phyloP scores from a whole-genome alignment of 805 yeast species.

The Wickerhamiella allomyrinae region DNA sequence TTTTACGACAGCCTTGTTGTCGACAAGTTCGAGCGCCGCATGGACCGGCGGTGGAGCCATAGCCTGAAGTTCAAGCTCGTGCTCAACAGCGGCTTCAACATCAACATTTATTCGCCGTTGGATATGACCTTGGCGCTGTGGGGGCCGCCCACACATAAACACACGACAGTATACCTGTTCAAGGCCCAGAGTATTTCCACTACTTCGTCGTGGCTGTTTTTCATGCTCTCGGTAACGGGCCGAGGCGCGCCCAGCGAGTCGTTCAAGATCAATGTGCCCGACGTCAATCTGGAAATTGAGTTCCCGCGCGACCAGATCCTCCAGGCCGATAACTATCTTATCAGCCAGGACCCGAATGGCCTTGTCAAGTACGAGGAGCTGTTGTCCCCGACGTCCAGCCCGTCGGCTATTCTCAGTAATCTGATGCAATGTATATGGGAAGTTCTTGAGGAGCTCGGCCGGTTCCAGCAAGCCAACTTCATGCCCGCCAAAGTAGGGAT shows the following conservation, averaged over 20 bases:
- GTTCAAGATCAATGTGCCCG: constrained; percentile 5
- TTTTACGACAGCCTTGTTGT: constrained; percentile 38
- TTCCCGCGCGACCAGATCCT: neutral
- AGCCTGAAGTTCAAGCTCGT: constrained; percentile 17
- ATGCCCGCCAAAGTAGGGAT: constrained; percentile 29
- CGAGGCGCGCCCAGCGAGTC: neutral
- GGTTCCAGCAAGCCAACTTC: neutral
- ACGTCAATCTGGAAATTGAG: constrained; percentile 3
- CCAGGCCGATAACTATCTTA: neutral
- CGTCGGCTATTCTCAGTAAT: constrained; percentile 4
- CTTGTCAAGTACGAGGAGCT: constrained; percentile 9
- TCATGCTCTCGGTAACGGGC: constrained; percentile 1
- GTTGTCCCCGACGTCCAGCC: constrained; percentile 6
- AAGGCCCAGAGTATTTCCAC: constrained; percentile 1
- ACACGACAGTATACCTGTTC: constrained; percentile 3
- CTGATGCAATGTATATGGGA: constrained; percentile 7
- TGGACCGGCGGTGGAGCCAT: constrained; percentile 13
- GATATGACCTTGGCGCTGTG: constrained; percentile 58
- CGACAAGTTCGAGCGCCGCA: constrained; percentile 13
- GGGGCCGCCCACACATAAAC: constrained; percentile 8
- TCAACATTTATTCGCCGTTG: constrained; percentile 45
- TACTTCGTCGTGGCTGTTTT: constrained; percentile 7
- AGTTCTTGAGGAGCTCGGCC: neutral
- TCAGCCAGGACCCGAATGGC: neutral
- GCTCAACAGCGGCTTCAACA: constrained; percentile 22